Conservation (phyloP, 768 basidiomycete species). For the Paxillus ammoniavirescens region DNA sequence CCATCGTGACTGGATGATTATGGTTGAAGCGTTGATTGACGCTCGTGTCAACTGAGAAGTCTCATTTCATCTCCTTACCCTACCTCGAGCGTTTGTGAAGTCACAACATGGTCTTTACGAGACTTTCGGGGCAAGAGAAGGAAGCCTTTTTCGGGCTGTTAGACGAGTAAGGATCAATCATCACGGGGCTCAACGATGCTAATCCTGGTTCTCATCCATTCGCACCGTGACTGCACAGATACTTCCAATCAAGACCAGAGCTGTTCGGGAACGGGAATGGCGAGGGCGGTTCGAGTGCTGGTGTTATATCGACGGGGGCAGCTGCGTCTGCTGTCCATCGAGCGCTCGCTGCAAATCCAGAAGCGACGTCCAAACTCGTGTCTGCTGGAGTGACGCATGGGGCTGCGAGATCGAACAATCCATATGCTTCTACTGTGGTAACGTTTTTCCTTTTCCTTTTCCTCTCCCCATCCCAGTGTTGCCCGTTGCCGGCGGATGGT, state of each 20-base stretch:
- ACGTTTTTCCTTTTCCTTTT: constrained; percentile 11
- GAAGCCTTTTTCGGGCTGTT: constrained; percentile 78
- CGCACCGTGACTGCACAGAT: constrained; percentile 39
- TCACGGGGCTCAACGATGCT: neutral
- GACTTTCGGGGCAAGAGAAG: constrained; percentile 65
- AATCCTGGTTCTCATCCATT: neutral
- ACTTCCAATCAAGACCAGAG: constrained; percentile 72
- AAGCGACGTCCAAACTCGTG: constrained; percentile 39
- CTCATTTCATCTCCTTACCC: neutral
- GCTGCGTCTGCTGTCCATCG: constrained; percentile 45
- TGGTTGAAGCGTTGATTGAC: neutral
- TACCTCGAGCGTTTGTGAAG: neutral
- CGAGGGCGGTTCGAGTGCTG: constrained; percentile 21
- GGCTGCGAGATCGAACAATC: constrained; percentile 33
- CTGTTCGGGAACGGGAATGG: constrained; percentile 40
- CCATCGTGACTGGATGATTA: too few relatives aligned
- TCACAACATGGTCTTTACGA: constrained; percentile 67
- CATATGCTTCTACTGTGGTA: constrained; percentile 33
- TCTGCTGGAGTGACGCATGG: constrained; percentile 42
- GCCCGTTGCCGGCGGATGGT: too few relatives aligned
- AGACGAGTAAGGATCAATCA: constrained; percentile 57
- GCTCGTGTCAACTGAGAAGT: neutral
- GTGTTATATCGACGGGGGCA: constrained; percentile 21
- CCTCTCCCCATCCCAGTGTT: neutral
- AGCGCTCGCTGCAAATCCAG: constrained; percentile 43